Evolutionary conservation across 83 land plant genomes (phyloP).

Genomic region (Isoetes engelmannii): DNA sequence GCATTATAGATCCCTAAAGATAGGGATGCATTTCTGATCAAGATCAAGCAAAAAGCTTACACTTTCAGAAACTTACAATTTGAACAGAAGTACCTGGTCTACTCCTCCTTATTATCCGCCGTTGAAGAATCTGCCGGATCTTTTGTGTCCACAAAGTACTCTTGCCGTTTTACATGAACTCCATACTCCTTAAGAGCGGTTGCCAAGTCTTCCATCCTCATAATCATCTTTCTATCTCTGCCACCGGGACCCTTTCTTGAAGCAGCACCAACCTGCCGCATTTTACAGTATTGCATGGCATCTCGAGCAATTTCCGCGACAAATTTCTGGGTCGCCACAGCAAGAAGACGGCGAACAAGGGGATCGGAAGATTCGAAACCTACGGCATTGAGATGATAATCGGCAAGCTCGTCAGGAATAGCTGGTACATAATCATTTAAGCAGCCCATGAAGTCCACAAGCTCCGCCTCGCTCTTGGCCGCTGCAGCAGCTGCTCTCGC

Average conservation of each 20-base stretch:
- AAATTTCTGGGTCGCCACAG: conserved; percentile 5
- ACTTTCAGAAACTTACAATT: no score
- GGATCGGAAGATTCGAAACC: background rate
- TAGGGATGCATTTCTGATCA: no score
- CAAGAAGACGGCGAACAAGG: background rate
- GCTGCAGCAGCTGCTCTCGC: no score
- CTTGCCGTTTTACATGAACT: background rate
- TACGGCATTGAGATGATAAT: background rate
- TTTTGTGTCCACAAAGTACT: background rate
- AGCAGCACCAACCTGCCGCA: background rate
- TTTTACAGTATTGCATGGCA: background rate
- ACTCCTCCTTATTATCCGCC: no score
- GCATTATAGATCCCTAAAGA: no score
- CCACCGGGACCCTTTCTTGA: background rate
- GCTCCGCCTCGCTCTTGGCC: background rate
- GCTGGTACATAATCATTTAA: background rate
- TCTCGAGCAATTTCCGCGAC: background rate
- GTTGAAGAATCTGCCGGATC: no score
- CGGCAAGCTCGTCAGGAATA: background rate
- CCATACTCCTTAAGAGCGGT: background rate
- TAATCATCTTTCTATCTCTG: background rate
- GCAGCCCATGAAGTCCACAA: background rate
- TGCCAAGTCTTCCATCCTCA: background rate
- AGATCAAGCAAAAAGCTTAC: no score
- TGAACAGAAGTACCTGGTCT: no score